phyloP scores from a whole-genome alignment of 2,329 filamentous ascomycete species.

The Fusarium austroafricanum region DNA sequence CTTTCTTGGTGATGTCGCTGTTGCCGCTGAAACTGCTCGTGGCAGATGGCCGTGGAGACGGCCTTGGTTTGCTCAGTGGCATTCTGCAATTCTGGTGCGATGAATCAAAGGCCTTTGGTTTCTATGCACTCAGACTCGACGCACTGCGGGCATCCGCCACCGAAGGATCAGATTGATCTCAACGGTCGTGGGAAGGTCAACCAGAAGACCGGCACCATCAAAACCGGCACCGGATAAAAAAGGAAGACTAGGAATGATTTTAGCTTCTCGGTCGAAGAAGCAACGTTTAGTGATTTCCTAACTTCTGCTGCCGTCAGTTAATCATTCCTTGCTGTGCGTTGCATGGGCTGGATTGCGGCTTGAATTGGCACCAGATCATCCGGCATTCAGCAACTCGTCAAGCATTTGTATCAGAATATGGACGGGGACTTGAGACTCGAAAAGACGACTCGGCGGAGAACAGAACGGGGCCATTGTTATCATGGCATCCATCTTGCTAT shows the following conservation, averaged over 20 bases:
- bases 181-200: slow-evolving; percentile 14
- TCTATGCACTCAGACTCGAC: slow-evolving; percentile 5
- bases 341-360: slow-evolving; percentile 1
- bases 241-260: neutral
- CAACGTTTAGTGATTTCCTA: slow-evolving; percentile 23
- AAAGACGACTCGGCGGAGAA: slow-evolving; percentile 13
- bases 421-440: slow-evolving; percentile 1
- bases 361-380: slow-evolving; percentile 17
- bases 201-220: slow-evolving; percentile 4
- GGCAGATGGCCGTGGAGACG: slow-evolving; percentile 27
- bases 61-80: slow-evolving; percentile 42
- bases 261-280: slow-evolving; percentile 24
- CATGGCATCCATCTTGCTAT: slow-evolving; percentile 27
- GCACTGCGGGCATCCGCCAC: slow-evolving; percentile 29
- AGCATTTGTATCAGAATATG: neutral
- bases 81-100: slow-evolving; percentile 21
- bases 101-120: neutral
- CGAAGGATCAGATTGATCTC: slow-evolving; percentile 21
- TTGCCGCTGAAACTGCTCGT: slow-evolving; percentile 29
- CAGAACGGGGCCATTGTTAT: slow-evolving; percentile 24
- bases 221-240: slow-evolving; percentile 17
- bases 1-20: slow-evolving; percentile 24
- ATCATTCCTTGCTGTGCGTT: slow-evolving; percentile 20
- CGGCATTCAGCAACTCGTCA: neutral
- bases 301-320: slow-evolving; percentile 34